Conservation (phyloP, 2,329 filamentous ascomycete species). For the Alternaria triticimaculans region DNA sequence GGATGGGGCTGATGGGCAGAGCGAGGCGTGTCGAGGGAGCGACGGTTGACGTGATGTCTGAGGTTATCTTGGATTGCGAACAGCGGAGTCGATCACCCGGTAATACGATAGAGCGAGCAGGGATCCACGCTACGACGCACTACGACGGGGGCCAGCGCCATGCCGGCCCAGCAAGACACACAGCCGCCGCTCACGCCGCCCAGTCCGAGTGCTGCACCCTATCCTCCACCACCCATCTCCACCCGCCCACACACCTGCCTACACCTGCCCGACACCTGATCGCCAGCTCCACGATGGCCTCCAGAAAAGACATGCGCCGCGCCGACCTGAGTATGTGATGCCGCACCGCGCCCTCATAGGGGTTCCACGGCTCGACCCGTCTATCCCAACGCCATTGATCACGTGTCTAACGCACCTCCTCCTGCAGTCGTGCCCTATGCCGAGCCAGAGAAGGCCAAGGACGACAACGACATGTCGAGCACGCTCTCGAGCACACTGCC, state of each 20-base stretch:
- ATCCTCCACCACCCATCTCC: slow-evolving; percentile 22
- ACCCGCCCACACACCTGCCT: slow-evolving; percentile 11
- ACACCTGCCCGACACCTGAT: slow-evolving; percentile 16
- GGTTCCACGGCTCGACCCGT: slow-evolving; percentile 1
- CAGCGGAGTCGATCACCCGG: slow-evolving; percentile 20
- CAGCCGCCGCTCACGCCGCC: slow-evolving; percentile 4
- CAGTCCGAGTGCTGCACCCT: slow-evolving; percentile 6
- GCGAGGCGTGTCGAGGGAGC: neutral
- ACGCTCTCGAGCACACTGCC: slow-evolving; percentile 80
- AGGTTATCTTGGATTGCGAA: slow-evolving; percentile 18
- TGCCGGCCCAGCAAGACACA: slow-evolving; percentile 1
- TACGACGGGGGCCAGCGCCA: neutral
- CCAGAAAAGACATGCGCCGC: slow-evolving; percentile 78
- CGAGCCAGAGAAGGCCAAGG: slow-evolving; percentile 71
- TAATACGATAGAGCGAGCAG: slow-evolving; percentile 12
- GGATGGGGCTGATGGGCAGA: slow-evolving; percentile 7
- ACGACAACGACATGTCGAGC: slow-evolving; percentile 72
- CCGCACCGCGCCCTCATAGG: slow-evolving; percentile 1
- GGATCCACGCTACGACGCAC: slow-evolving; percentile 8
- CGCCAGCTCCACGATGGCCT: slow-evolving; percentile 60
- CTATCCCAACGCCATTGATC: slow-evolving; percentile 15
- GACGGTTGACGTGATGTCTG: slow-evolving; percentile 12
- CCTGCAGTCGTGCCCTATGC: slow-evolving; percentile 83
- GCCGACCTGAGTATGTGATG: slow-evolving; percentile 71
- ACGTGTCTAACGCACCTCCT: slow-evolving; percentile 34